Base-by-base conservation (phyloP, 2,329 filamentous ascomycete species). In the Phialophora chinensis region DNA sequence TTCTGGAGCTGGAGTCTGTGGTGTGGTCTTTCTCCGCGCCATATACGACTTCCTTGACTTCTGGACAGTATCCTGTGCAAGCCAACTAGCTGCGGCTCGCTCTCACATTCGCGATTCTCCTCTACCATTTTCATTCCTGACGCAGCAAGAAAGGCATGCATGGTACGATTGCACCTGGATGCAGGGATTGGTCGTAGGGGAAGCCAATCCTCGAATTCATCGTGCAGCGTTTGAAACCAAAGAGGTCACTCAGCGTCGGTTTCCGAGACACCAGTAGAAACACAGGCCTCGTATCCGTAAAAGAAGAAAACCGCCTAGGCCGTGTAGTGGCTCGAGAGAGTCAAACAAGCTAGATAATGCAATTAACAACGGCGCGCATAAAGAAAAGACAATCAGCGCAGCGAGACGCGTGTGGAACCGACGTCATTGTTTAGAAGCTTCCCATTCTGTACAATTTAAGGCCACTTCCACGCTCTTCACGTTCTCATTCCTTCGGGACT, bases 111-210 rank as follows among this genome's bases (percentile, higher is more conserved):
- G 17, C 20, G 10, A 23, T 29, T 33, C 20, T 62, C 42, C 27
- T 52, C 53, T 3, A 2, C 29, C n/a, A 17, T 1, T 7, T 57
- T 20, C 33, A 49, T 53, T 20, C 57, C 49, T 56, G 58, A 35
- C n/a, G 59, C 60, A 25, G 49, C 54, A 27, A 60, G 25, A 44
- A 60, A 68, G n/a, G 56, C 59, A n/a, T n/a, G n/a, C n/a, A n/a
- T n/a, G 52, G 42, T 60, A 57, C 66, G 50, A 49, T 61, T 68
- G 57, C 66, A 68, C 44, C 63, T 50, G 12, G 66, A 64, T 1
- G 63, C 66, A 68, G 20, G 63, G 66, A 35, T 12, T 14, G 57
- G 60, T 3, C 57, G 33, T 35, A 60, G 35, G 6, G 57, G 60
- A 50, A 54, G 23, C 29, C 23, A 25, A 38, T 62, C 60, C 20